Conservation (phyloP, 2,329 filamentous ascomycete genomes). For the Aureobasidium sp. region DNA sequence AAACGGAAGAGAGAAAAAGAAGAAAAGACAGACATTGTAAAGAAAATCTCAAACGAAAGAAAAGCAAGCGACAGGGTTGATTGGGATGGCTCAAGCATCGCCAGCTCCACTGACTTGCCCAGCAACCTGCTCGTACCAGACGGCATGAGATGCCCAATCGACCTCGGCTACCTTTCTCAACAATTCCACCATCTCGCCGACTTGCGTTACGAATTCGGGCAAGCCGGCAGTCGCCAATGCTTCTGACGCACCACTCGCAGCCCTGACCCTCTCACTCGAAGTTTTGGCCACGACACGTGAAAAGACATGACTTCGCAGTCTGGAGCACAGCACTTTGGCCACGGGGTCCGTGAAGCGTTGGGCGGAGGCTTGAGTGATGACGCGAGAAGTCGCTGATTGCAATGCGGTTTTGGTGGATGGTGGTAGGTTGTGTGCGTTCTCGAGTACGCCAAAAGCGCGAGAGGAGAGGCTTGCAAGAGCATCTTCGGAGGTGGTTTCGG, state of each 20-base stretch:
- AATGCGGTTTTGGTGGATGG: conserved; percentile 37
- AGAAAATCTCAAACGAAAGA: neutral
- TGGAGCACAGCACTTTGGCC: conserved; percentile 58
- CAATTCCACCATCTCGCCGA: conserved; percentile 61
- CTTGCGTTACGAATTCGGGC: conserved; percentile 62
- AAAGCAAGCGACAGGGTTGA: neutral
- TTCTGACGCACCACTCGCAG: conserved; percentile 59
- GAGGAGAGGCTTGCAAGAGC: conserved; percentile 25
- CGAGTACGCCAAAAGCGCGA: conserved; percentile 40
- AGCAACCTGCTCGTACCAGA: conserved; percentile 62
- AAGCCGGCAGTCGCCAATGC: conserved; percentile 60
- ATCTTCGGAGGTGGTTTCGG: conserved; percentile 9
- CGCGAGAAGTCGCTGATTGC: conserved; percentile 37
- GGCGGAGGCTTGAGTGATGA: conserved; percentile 44
- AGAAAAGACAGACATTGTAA: neutral
- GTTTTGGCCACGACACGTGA: conserved; percentile 56
- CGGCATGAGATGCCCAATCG: conserved; percentile 57
- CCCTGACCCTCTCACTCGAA: conserved; percentile 60
- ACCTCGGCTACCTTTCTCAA: conserved; percentile 56
- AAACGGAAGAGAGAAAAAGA: neutral
- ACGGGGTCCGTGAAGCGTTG: conserved; percentile 44
- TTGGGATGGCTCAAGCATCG: neutral
- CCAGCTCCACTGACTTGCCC: neutral
- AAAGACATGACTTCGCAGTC: conserved; percentile 58
- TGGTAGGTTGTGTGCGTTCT: conserved; percentile 42